Percentiles rank a stretch among this genome's conserved stretches.
phyloP scores from a whole-genome alignment of 2,329 filamentous ascomycete species.

The Chaetomiaceae sp. region DNA sequence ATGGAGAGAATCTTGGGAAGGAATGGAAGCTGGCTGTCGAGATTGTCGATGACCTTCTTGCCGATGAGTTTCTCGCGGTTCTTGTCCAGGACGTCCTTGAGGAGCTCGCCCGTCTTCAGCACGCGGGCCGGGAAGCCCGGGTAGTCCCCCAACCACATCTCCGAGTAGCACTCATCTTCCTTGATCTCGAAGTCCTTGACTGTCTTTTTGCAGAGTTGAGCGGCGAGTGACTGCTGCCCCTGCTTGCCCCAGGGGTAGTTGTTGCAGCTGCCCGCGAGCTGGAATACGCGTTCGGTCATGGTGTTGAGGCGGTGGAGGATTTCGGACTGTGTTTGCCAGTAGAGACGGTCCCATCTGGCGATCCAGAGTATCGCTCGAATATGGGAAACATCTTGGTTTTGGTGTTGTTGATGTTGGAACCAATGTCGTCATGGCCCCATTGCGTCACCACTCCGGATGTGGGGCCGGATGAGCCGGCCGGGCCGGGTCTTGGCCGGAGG shows the following conservation, averaged over 20 bases:
- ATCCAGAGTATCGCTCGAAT: no score
- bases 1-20: slow-evolving; percentile 75
- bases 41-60: slow-evolving; percentile 54
- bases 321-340: no score
- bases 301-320: no score
- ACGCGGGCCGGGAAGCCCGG: slow-evolving; percentile 64
- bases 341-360: no score
- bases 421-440: slow-evolving; percentile 5
- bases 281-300: slow-evolving; percentile 36
- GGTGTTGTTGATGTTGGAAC: no score
- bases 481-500: background rate
- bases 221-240: slow-evolving; percentile 62
- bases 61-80: slow-evolving; percentile 62
- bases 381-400: no score
- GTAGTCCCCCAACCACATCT: slow-evolving; percentile 77
- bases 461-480: slow-evolving; percentile 3
- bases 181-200: slow-evolving; percentile 60
- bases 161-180: slow-evolving; percentile 57
- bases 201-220: slow-evolving; percentile 60
- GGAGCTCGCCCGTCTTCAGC: slow-evolving; percentile 56
- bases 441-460: slow-evolving; percentile 1
- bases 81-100: slow-evolving; percentile 60
- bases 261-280: slow-evolving; percentile 46
- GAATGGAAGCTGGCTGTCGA: slow-evolving; percentile 64
- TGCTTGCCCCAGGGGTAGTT: slow-evolving; percentile 69